Base-by-base conservation (phyloP, 768 basidiomycete species). In the Amanita polypyramis region DNA sequence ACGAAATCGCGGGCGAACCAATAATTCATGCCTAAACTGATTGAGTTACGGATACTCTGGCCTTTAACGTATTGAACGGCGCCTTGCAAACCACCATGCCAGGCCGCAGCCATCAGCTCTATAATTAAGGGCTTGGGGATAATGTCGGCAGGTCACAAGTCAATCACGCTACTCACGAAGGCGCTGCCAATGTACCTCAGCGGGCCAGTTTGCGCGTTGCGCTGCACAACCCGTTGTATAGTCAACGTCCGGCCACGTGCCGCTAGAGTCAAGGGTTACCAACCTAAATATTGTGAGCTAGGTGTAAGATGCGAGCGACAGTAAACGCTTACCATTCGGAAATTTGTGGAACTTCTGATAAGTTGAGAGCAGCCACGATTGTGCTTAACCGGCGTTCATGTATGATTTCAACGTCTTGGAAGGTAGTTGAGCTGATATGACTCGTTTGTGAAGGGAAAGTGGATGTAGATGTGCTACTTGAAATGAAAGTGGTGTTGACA, bases 201-300 rank as follows among this genome's bases (percentile, higher is more conserved):
- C 81, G 7, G 80, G 81, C 83, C 83, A 85, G 54, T 80, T 85
- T 4, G 81, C 82, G 9, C 75, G 68, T 47, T 71, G 72, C 5
- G 79, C 82, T 35, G 60, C 57, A 52, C 83, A 85, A 5, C 82
- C 82, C 17, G 77, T 68, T 0, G 76, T 71, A 54, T 83, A 83
- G 55, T 84, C 72, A 14, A 85, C 66, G 54, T 76, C 67, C 1
- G 76, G 74, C 79, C 79, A 80, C 58, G 72, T 73, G 5, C 74
- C 76, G 56, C 65, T 61, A 9, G 64, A n/a, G 12, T 68, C 68
- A 14, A 79, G 70, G 29, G 72, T 70, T 27, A 66, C 58, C 20
- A 77, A 50, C 75, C 77, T 79, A 20, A 3, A 7, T 23, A 15
- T 15, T 37, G 34, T 17, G 14, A 41, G 27, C 12, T 8, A 20